Conservation (phyloP, 2,329 filamentous ascomycete species). For the Verticillium longisporum region DNA sequence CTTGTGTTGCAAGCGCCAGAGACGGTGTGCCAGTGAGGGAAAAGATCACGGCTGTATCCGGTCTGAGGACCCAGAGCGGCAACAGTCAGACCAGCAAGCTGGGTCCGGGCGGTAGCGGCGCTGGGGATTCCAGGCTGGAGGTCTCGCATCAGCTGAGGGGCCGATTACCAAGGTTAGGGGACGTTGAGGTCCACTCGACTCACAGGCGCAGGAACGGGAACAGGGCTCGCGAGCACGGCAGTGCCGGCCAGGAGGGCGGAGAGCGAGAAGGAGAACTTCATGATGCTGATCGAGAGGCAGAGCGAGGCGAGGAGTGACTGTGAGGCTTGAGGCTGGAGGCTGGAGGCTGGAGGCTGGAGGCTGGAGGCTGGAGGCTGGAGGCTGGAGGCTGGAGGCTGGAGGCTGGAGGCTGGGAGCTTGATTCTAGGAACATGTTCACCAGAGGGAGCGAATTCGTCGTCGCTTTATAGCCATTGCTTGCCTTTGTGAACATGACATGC, state of each 20-base stretch:
- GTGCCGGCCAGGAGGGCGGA: conserved; percentile 13
- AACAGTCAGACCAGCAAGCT: conserved; percentile 54
- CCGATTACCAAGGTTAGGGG: background rate
- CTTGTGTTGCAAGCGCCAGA: conserved; percentile 60
- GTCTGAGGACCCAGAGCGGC: conserved; percentile 43
- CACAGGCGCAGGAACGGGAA: conserved; percentile 6
- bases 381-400: background rate
- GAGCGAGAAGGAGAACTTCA: conserved; percentile 11
- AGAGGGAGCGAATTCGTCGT: background rate
- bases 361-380: background rate
- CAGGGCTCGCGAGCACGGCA: conserved; percentile 14
- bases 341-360: background rate
- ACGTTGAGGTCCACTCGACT: background rate
- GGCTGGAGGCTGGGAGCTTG: background rate
- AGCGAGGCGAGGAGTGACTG: background rate
- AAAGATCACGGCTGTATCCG: conserved; percentile 59
- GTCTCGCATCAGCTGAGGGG: background rate
- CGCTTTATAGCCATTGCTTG: background rate
- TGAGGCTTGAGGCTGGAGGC: background rate
- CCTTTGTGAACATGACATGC: background rate
- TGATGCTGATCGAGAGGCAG: conserved; percentile 2
- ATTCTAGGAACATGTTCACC: background rate
- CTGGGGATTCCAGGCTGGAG: conserved; percentile 55
- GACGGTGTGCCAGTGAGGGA: conserved; percentile 66
- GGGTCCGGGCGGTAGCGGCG: conserved; percentile 44